phyloP scores from a whole-genome alignment of 139 green algal species.

The Mychonastes homosphaera region DNA sequence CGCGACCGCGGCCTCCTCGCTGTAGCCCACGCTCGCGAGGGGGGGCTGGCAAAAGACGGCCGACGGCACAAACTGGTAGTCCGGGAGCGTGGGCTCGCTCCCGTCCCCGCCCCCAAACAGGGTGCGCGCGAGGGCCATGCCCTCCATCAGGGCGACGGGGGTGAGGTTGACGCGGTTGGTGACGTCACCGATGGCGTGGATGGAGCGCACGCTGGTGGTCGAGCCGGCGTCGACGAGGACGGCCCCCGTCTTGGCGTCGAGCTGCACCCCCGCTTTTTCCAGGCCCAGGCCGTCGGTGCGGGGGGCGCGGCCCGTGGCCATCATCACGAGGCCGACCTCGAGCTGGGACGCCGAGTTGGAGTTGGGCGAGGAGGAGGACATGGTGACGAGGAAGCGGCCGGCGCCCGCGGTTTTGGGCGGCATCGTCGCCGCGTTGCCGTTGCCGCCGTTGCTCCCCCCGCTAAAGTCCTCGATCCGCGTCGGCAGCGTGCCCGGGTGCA shows the following conservation, averaged over 20 bases:
- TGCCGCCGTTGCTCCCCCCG: too few relatives aligned
- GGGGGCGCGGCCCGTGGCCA: conserved; percentile 74
- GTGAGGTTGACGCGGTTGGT: conserved; percentile 86
- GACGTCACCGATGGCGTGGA: conserved; percentile 89
- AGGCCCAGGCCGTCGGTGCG: conserved; percentile 50
- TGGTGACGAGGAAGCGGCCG: too few relatives aligned
- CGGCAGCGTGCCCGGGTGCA: conserved; percentile 23
- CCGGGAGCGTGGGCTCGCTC: conserved; percentile 42
- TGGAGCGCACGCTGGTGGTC: conserved; percentile 57
- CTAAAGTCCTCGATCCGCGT: too few relatives aligned
- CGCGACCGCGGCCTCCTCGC: conserved; percentile 68
- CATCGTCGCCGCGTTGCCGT: background rate
- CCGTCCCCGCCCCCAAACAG: conserved; percentile 64
- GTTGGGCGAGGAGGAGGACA: too few relatives aligned
- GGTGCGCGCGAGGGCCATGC: conserved; percentile 78
- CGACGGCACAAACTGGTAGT: conserved; percentile 56
- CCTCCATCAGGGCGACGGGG: conserved; percentile 88
- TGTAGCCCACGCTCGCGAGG: conserved; percentile 64
- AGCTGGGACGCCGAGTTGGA: too few relatives aligned
- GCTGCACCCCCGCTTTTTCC: conserved; percentile 38
- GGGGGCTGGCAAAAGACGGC: conserved; percentile 79
- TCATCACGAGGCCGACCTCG: conserved; percentile 55
- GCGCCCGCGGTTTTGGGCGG: background rate
- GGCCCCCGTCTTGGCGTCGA: conserved; percentile 35
- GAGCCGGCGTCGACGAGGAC: conserved; percentile 73